Conservation (phyloP, 2,329 filamentous ascomycete species). For the Epichloe gansuensis region DNA sequence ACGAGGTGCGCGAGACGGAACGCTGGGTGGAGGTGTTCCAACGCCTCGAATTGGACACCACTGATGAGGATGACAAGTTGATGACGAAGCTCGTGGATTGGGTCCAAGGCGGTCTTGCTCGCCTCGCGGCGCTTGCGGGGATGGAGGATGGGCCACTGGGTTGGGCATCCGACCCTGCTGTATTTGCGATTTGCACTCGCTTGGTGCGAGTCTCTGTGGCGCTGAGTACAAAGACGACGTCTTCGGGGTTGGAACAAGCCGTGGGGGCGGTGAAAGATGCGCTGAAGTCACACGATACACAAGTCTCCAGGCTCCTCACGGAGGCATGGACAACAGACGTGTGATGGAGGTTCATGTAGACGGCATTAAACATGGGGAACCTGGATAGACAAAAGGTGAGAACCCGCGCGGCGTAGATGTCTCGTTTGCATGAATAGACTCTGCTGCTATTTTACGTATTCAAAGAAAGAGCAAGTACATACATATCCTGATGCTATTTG, state of each 20-base stretch:
- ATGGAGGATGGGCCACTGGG: conserved; percentile 54
- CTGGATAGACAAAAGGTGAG: background rate
- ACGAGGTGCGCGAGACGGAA: conserved; percentile 61
- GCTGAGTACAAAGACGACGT: conserved; percentile 13
- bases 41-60: conserved; percentile 10
- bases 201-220: conserved; percentile 28
- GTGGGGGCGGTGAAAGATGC: conserved; percentile 4
- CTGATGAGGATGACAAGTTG: conserved; percentile 14
- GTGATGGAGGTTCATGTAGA: background rate
- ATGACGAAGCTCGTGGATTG: conserved; percentile 28
- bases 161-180: conserved; percentile 55
- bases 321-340: conserved; percentile 5
- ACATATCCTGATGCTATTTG: too few species aligned
- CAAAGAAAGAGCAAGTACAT: too few species aligned
- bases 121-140: conserved; percentile 22
- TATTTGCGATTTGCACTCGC: conserved; percentile 47
- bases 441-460: too few species aligned
- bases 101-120: conserved; percentile 35
- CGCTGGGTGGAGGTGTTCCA: conserved; percentile 50
- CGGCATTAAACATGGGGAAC: background rate
- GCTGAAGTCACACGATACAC: conserved; percentile 1
- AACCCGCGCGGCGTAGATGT: too few species aligned
- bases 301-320: conserved; percentile 18
- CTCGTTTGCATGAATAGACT: too few species aligned
- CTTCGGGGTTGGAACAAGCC: conserved; percentile 6